These are phyloP conservation scores for Parachlorella kessleri DNA, from an alignment of 139 green algal species.

Conservation along the genomic window DNA sequence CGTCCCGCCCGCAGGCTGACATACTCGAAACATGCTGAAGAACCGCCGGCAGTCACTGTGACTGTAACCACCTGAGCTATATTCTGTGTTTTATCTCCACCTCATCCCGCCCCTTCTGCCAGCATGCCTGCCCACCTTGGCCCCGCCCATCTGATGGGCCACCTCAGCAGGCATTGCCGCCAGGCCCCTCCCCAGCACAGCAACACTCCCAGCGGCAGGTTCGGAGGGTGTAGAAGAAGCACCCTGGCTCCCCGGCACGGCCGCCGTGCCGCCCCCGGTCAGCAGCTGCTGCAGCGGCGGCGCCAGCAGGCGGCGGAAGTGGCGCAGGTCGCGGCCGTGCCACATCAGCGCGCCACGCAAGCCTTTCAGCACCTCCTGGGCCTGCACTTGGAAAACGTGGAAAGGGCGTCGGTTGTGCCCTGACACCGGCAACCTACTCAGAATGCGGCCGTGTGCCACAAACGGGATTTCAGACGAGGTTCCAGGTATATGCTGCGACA, in stretches of 20 bases:
- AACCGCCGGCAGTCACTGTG: too few species aligned
- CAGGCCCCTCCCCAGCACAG: conserved; percentile 65
- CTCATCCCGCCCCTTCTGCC: too few species aligned
- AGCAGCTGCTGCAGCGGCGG: conserved; percentile 64
- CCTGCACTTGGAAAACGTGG: too few species aligned
- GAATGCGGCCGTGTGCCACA: too few species aligned
- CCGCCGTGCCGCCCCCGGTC: not conserved
- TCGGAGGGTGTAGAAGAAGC: not conserved
- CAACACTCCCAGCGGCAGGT: conserved; percentile 34
- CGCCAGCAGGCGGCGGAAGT: conserved; percentile 72
- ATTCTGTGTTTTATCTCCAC: too few species aligned
- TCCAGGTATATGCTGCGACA: too few species aligned
- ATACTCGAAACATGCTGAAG: too few species aligned
- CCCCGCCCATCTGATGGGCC: conserved; percentile 52
- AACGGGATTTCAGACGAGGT: too few species aligned
- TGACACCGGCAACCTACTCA: too few species aligned
- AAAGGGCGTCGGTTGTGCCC: too few species aligned
- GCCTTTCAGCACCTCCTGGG: conserved; percentile 70
- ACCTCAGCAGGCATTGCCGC: conserved; percentile 54
- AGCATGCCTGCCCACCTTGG: conserved; percentile 5
- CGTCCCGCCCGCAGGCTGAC: too few species aligned
- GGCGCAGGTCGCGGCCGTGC: conserved; percentile 73
- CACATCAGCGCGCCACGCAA: conserved; percentile 66
- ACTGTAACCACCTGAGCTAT: too few species aligned
- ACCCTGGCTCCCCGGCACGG: not conserved